phyloP scores from a whole-genome alignment of 2,329 filamentous ascomycete genomes.

The Epichloe baconii region DNA sequence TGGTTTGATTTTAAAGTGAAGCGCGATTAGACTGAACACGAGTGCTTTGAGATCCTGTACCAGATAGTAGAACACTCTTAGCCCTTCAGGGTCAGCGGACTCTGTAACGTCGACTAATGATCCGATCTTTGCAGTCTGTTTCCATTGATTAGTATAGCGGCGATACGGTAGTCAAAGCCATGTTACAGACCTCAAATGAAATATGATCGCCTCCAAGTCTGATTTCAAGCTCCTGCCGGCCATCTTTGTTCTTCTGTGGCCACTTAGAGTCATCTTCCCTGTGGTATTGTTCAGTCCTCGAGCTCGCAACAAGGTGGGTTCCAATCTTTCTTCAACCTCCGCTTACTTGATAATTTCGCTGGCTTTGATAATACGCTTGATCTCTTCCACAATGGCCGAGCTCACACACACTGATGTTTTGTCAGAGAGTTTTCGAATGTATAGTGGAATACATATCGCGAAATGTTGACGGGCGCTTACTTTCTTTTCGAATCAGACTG shows the following conservation, averaged over 20 bases:
- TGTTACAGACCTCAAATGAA: slow-evolving; percentile 69
- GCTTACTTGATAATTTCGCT: slow-evolving; percentile 92
- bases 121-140: slow-evolving; percentile 90
- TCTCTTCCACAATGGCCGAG: slow-evolving; percentile 77
- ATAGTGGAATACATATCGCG: not conserved
- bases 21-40: slow-evolving; percentile 87
- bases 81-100: slow-evolving; percentile 86
- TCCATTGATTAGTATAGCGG: not conserved
- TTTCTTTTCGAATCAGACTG: slow-evolving; percentile 97
- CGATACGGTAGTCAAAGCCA: not conserved
- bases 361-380: slow-evolving; percentile 92
- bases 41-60: slow-evolving; percentile 95
- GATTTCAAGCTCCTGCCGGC: slow-evolving; percentile 91
- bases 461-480: slow-evolving; percentile 39
- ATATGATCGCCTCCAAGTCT: slow-evolving; percentile 90
- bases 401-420: slow-evolving; percentile 75
- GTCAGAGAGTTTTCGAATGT: not conserved
- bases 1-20: slow-evolving; percentile 94
- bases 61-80: slow-evolving; percentile 96
- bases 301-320: no score
- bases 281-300: slow-evolving; percentile 2
- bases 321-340: not conserved
- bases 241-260: slow-evolving; percentile 99
- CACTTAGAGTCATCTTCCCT: slow-evolving; percentile 99
- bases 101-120: slow-evolving; percentile 94